phyloP scores from a whole-genome alignment of 129 eudicot genomes.

The Tagetes patula region DNA sequence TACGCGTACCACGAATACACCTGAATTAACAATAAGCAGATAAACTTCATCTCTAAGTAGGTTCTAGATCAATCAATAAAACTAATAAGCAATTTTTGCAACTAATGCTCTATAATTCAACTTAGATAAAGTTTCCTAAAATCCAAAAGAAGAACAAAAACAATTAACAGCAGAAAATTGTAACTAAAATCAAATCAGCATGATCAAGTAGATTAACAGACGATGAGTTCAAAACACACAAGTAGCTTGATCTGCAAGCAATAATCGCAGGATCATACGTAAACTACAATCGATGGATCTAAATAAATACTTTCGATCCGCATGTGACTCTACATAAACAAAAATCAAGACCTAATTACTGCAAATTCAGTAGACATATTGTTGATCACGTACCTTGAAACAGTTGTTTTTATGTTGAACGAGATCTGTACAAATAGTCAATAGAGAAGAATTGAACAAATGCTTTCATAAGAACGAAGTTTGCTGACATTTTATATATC shows the following conservation, averaged over 20 bases:
- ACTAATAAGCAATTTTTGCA: neutral
- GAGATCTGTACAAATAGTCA: neutral
- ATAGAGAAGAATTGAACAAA: neutral
- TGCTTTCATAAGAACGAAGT: neutral
- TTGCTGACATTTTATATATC: constrained; percentile 18
- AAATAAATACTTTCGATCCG: neutral
- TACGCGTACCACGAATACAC: constrained; percentile 7
- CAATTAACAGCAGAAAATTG: neutral
- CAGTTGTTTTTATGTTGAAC: neutral
- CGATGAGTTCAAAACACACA: neutral
- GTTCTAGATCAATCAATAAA: constrained; percentile 4
- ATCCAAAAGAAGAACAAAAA: neutral
- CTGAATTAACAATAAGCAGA: constrained; percentile 16
- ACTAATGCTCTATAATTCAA: neutral
- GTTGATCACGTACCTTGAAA: constrained; percentile 27
- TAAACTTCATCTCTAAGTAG: neutral
- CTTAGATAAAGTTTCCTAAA: neutral
- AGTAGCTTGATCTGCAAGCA: neutral
- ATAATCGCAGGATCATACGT: constrained; percentile 6
- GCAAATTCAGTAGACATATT: neutral
- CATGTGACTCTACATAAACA: neutral
- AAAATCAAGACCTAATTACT: neutral
- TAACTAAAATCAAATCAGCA: constrained; percentile 8
- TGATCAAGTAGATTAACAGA: neutral
- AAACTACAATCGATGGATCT: constrained; percentile 5